Conservation (phyloP, 495 filamentous ascomycete genomes). For the Apiosordaria backusii region DNA sequence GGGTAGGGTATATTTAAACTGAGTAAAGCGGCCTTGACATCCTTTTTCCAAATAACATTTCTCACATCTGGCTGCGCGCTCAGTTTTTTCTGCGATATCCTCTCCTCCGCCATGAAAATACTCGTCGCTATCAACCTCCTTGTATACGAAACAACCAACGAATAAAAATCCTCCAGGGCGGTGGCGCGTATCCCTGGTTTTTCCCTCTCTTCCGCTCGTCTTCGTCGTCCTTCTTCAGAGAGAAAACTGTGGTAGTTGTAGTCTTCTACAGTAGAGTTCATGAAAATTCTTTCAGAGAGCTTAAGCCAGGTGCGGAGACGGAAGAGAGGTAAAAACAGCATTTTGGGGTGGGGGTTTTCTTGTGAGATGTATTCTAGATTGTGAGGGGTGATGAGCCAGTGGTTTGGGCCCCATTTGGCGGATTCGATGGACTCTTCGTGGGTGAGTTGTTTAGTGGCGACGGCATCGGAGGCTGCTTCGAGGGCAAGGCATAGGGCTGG, state of each 20-base stretch:
- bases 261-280: conserved; percentile 64
- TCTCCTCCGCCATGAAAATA: conserved; percentile 59
- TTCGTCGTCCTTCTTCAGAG: conserved; percentile 6
- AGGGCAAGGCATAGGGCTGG: conserved; percentile 61
- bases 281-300: conserved; percentile 66
- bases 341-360: conserved; percentile 43
- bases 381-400: conserved; percentile 19
- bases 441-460: conserved; percentile 55
- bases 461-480: conserved; percentile 60
- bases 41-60: conserved; percentile 44
- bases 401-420: conserved; percentile 42
- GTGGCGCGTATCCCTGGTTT: conserved; percentile 62
- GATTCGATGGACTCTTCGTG: conserved; percentile 54
- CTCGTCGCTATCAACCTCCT: conserved; percentile 63
- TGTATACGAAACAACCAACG: conserved; percentile 62
- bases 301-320: conserved; percentile 57
- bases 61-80: not conserved
- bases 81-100: not conserved
- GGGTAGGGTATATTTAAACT: conserved; percentile 40
- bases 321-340: conserved; percentile 50
- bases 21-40: conserved; percentile 64
- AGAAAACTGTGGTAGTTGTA: conserved; percentile 61
- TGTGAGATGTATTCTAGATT: conserved; percentile 32
- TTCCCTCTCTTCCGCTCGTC: conserved; percentile 33
- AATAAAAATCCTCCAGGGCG: conserved; percentile 69